A percentile compares a stretch with the other conserved stretches of the same genome.
Conservation (phyloP, 805 yeast genomes). For the Kazachstania viticola region DNA sequence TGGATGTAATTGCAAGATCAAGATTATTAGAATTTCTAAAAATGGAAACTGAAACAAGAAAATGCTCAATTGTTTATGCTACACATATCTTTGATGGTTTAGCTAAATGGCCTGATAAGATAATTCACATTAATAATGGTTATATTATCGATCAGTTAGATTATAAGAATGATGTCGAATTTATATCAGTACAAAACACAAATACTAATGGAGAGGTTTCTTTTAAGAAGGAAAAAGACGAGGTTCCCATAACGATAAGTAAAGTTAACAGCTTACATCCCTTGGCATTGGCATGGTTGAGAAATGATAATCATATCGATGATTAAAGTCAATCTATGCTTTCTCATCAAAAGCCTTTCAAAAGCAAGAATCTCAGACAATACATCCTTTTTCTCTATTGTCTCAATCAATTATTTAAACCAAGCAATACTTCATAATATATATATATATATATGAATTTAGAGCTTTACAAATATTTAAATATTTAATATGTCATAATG, state of each 20-base stretch:
- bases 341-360: too few relatives aligned
- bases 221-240: conserved; percentile 1
- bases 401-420: too few relatives aligned
- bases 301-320: conserved; percentile 8
- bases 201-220: conserved; percentile 16
- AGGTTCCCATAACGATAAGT: conserved; percentile 11
- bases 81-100: conserved; percentile 96
- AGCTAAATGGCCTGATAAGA: conserved; percentile 78
- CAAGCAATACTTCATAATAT: too few relatives aligned
- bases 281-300: conserved; percentile 57
- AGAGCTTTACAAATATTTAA: too few relatives aligned
- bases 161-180: conserved; percentile 26
- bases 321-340: too few relatives aligned
- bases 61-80: conserved; percentile 77
- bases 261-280: conserved; percentile 52
- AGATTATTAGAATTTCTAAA: conserved; percentile 59
- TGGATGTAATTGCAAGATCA: conserved; percentile 84
- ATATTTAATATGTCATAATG: too few relatives aligned
- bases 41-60: conserved; percentile 58
- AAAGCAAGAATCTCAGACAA: too few relatives aligned
- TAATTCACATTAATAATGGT: conserved; percentile 72
- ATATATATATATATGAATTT: too few relatives aligned
- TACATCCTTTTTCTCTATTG: too few relatives aligned
- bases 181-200: conserved; percentile 8
- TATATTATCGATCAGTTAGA: conserved; percentile 29